These are phyloP conservation scores for Phytophthora lateralis DNA, from an alignment of 352 stramenopile genomes.

Conservation along the genomic window DNA sequence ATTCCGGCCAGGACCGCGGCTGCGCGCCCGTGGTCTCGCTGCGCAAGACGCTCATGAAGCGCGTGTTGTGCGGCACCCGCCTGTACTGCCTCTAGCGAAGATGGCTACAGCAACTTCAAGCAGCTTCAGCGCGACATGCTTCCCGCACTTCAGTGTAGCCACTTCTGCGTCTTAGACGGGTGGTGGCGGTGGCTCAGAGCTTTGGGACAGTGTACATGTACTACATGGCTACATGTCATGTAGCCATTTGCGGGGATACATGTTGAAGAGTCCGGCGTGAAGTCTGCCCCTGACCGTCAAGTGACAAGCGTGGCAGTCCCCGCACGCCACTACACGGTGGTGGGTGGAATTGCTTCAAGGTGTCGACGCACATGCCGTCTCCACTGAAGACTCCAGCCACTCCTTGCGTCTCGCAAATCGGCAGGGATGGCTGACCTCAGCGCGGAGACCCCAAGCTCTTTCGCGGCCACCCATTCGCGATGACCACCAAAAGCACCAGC, in stretches of 20 bases:
- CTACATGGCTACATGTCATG: no score
- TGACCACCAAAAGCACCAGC: slow-evolving; percentile 10
- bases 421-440: slow-evolving; percentile 13
- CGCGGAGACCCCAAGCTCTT: slow-evolving; percentile 6
- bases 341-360: slow-evolving; percentile 15
- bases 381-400: no score
- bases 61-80: slow-evolving; percentile 69
- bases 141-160: no score
- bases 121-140: slow-evolving; percentile 29
- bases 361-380: slow-evolving; percentile 1
- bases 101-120: slow-evolving; percentile 20
- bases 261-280: slow-evolving; percentile 7
- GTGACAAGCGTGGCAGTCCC: neutral
- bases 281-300: neutral
- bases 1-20: slow-evolving; percentile 65
- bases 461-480: slow-evolving; percentile 19
- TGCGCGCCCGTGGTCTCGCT: slow-evolving; percentile 61
- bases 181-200: slow-evolving; percentile 12
- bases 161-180: no score
- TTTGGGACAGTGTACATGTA: no score
- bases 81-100: slow-evolving; percentile 60
- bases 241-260: slow-evolving; percentile 27
- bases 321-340: neutral
- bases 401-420: slow-evolving; percentile 24
- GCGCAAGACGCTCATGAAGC: slow-evolving; percentile 62